phyloP scores from a whole-genome alignment of 768 basidiomycete genomes.

The Lactarius akahatsu region DNA sequence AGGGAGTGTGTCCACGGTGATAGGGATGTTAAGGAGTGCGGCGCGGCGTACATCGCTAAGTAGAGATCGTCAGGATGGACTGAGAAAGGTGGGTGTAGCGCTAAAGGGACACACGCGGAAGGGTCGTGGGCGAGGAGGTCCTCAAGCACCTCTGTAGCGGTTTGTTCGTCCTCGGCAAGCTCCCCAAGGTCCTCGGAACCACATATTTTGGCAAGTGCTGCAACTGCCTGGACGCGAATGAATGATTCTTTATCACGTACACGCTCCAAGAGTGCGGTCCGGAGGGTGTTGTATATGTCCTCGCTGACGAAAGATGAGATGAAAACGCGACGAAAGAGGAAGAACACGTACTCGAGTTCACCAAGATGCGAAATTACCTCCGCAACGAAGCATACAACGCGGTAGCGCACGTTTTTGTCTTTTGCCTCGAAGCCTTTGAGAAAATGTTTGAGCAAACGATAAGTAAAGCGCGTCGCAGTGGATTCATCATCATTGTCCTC shows the following conservation, averaged over 20 bases:
- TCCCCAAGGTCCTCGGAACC: slow-evolving; percentile 65
- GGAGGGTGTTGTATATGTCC: slow-evolving; percentile 65
- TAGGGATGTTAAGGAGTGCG: slow-evolving; percentile 67
- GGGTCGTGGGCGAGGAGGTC: slow-evolving; percentile 70
- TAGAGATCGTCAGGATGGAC: background rate
- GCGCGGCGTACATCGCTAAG: slow-evolving; percentile 84
- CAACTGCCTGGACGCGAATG: slow-evolving; percentile 77
- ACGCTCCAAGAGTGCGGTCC: slow-evolving; percentile 64
- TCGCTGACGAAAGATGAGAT: slow-evolving; percentile 49
- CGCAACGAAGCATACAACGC: slow-evolving; percentile 72
- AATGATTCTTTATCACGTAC: slow-evolving; percentile 73
- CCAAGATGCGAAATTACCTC: slow-evolving; percentile 80
- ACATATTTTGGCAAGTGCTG: slow-evolving; percentile 75
- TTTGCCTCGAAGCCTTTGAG: slow-evolving; percentile 79
- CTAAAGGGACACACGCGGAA: slow-evolving; percentile 57
- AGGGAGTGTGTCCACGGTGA: slow-evolving; percentile 54
- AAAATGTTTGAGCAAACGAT: slow-evolving; percentile 53
- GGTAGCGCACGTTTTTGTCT: slow-evolving; percentile 83
- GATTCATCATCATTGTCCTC: slow-evolving; percentile 49
- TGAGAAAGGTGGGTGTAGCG: background rate
- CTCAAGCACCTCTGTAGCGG: slow-evolving; percentile 59
- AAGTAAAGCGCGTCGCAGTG: slow-evolving; percentile 48
- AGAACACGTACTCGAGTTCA: slow-evolving; percentile 72
- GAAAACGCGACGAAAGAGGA: background rate
- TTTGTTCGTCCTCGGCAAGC: slow-evolving; percentile 49